Evolutionary conservation across 2,329 filamentous ascomycete genomes (phyloP).

Genomic region (Pseudogymnoascus sp.): DNA sequence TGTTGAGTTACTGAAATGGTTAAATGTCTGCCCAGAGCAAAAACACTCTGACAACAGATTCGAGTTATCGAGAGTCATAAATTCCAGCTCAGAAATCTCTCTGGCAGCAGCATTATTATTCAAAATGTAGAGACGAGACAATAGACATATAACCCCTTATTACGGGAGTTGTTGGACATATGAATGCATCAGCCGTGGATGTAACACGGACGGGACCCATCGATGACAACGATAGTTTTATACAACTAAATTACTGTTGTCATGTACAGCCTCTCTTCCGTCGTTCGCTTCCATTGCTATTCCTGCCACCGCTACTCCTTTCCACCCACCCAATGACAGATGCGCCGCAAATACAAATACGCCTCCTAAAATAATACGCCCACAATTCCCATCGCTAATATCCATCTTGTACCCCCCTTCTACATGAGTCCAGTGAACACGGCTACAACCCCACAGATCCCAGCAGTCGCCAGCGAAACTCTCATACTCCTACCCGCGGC

Average conservation of each 20-base stretch:
- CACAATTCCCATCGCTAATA: not conserved
- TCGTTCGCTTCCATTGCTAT: not conserved
- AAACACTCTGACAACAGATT: not conserved
- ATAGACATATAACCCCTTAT: too few species aligned
- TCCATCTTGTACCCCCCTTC: not conserved
- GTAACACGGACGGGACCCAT: too few species aligned
- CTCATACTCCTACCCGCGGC: not conserved
- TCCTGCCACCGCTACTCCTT: not conserved
- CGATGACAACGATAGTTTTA: too few species aligned
- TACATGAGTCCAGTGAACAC: not conserved
- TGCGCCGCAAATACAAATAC: not conserved
- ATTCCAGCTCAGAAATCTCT: too few species aligned
- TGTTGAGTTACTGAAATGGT: not conserved
- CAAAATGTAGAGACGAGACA: too few species aligned
- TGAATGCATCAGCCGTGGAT: too few species aligned
- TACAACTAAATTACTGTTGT: too few species aligned
- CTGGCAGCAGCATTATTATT: too few species aligned
- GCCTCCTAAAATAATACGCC: not conserved
- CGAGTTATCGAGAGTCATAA: not conserved
- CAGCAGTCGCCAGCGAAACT: not conserved
- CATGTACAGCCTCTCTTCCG: too few species aligned
- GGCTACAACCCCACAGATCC: not conserved
- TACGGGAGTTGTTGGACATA: too few species aligned
- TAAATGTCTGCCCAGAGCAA: not conserved
- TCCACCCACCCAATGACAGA: not conserved